These are phyloP conservation scores for Powellomyces hirtus DNA, from an alignment of 192 early-diverging fungal species.

Conservation along the genomic window DNA sequence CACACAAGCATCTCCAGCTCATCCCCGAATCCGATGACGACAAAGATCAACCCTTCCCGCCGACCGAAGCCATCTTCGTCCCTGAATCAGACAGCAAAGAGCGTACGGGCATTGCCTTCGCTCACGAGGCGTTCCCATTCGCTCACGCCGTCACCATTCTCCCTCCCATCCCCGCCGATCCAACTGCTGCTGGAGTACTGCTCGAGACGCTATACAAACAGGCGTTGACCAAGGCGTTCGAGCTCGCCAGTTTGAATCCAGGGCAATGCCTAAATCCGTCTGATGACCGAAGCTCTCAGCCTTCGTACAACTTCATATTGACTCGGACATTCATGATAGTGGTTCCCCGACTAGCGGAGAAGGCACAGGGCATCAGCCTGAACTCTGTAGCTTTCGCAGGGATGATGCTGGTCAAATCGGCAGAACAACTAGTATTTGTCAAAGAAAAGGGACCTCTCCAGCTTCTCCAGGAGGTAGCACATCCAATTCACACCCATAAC, in stretches of 20 bases:
- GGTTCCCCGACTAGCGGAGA: slow-evolving; percentile 48
- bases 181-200: neutral
- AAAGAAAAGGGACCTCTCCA: slow-evolving; percentile 39
- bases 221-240: slow-evolving; percentile 21
- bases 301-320: slow-evolving; percentile 62
- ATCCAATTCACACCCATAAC: no score
- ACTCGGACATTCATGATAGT: slow-evolving; percentile 51
- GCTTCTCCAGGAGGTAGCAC: slow-evolving; percentile 41
- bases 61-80: neutral
- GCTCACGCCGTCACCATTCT: slow-evolving; percentile 14
- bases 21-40: slow-evolving; percentile 42
- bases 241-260: slow-evolving; percentile 16
- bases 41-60: slow-evolving; percentile 16
- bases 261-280: slow-evolving; percentile 13
- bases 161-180: neutral
- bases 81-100: neutral
- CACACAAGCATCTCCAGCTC: slow-evolving; percentile 68
- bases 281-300: neutral
- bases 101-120: slow-evolving; percentile 2
- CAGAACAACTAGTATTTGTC: slow-evolving; percentile 43
- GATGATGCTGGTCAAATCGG: slow-evolving; percentile 54
- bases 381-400: slow-evolving; percentile 71
- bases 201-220: slow-evolving; percentile 20
- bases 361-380: slow-evolving; percentile 41
- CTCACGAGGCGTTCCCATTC: slow-evolving; percentile 10